phyloP scores from a whole-genome alignment of 495 filamentous ascomycete genomes.

The Xanthoparmelia taractica region DNA sequence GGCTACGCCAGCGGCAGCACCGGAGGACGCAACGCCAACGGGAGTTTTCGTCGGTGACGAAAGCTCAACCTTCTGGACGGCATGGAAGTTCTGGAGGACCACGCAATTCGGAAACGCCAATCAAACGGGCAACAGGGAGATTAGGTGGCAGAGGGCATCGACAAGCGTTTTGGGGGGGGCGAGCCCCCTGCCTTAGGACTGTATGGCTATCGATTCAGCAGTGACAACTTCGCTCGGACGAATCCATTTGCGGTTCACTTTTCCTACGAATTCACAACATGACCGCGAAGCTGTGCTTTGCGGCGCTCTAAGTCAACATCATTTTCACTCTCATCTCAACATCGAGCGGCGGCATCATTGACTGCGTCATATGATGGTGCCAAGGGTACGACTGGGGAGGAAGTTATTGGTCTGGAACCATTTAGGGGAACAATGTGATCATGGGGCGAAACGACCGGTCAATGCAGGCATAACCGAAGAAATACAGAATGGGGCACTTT shows the following conservation, averaged over 20 bases:
- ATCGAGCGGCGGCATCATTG: constrained; percentile 1
- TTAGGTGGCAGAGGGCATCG: constrained; percentile 26
- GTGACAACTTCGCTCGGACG: constrained; percentile 1
- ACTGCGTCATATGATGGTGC: constrained; percentile 12
- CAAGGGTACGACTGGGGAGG: constrained; percentile 16
- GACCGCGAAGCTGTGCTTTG: constrained; percentile 14
- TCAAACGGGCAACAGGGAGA: constrained; percentile 17
- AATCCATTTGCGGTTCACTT: constrained; percentile 6
- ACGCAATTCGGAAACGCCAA: constrained; percentile 22
- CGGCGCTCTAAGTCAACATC: neutral
- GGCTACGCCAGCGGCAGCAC: constrained; percentile 43
- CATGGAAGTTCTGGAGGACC: constrained; percentile 26
- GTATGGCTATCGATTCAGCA: constrained; percentile 1
- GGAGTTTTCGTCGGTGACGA: constrained; percentile 27
- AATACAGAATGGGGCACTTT: neutral
- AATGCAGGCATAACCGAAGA: constrained; percentile 14
- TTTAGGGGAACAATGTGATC: neutral
- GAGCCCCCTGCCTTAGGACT: constrained; percentile 20
- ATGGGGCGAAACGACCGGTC: constrained; percentile 9
- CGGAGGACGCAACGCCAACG: constrained; percentile 20
- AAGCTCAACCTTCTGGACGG: constrained; percentile 20
- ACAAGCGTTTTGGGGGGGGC: constrained; percentile 21
- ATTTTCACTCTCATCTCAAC: constrained; percentile 5
- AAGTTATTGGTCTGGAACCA: constrained; percentile 6
- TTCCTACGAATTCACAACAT: constrained; percentile 8